Evolutionary conservation across 139 green algal genomes (phyloP), one percentile per base, ranked within the genome.

Genomic region (Chlamydomonas eustigma): DNA sequence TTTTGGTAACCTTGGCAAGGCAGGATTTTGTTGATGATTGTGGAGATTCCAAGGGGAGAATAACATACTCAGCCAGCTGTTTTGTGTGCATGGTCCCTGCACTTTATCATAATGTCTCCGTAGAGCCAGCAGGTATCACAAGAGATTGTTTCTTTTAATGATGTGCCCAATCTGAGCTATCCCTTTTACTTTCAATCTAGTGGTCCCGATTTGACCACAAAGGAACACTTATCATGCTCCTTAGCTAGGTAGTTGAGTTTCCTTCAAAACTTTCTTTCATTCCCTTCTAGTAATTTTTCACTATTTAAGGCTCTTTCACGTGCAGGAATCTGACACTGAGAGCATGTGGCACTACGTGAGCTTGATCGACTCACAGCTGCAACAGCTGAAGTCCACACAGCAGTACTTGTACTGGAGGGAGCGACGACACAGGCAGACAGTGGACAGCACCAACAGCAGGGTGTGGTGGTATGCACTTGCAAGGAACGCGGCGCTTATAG

Each of bases 371-470:
- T 6, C 36, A 32, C 68, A 74, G 68, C 34, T 74, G 71, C 78
- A 83, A 50, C 78, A 83, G 78, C 78, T 83, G 71, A 71, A 72
- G 2, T 36, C 72, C 72, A 78, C 72, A 28, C 78, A 74, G 68
- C 79, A 84, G 74, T 90, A 90, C 80, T 69, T 90, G 3, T 90
- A 86, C 75, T 90, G 85, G 85, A 72, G 85, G 1, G 85, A 90
- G 75, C 75, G 80, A 39, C 76, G 85, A 36, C 85, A 90, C 76
- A 72, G 85, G 18, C 50, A 79, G 68, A 87, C 81, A 4, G 82
- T 90, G 0, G 85, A 90, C 36, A 83, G 67, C 64, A 90, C 85
- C 28, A 83, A 82, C 67, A 73, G 35, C 25, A 75, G 85, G 1
- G 82, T 85, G 68, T 12, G 85, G 38, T 80, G 78, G 37, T 90